phyloP scores from a whole-genome alignment of 345 rosid species.

The Lenwebbia sp. region DNA sequence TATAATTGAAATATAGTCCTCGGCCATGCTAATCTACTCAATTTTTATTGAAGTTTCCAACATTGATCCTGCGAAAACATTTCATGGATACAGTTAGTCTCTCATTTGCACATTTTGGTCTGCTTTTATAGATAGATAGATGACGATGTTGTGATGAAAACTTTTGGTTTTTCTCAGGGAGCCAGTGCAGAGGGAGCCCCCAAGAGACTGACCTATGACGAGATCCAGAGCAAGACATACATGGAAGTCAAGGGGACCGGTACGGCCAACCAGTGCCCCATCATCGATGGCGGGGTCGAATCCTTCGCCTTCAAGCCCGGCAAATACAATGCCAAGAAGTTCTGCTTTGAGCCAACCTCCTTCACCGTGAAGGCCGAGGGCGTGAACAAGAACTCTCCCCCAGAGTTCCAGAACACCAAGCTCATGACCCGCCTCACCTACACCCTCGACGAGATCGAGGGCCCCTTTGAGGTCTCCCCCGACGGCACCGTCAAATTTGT shows the following conservation, averaged over 20 bases:
- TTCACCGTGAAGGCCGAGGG: constrained; percentile 93
- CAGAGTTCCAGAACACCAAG: constrained; percentile 89
- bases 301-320: constrained; percentile 72
- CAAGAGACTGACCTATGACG: constrained; percentile 82
- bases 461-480: constrained; percentile 75
- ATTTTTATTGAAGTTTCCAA: not conserved
- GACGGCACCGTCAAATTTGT: constrained; percentile 56
- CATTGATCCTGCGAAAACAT: not conserved
- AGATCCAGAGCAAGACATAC: constrained; percentile 95
- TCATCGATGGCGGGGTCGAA: constrained; percentile 67
- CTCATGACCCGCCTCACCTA: constrained; percentile 98
- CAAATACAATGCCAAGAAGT: constrained; percentile 72
- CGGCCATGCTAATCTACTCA: not conserved
- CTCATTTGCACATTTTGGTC: not conserved
- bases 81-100: not conserved
- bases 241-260: constrained; percentile 94
- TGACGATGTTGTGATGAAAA: not conserved
- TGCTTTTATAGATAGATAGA: not conserved
- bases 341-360: constrained; percentile 94
- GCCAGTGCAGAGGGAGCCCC: constrained; percentile 86
- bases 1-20: not conserved
- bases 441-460: constrained; percentile 94
- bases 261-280: constrained; percentile 91
- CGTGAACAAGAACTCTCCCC: constrained; percentile 70
- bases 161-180: constrained; percentile 29